Percentiles rank a stretch among this genome's conserved stretches.
Conservation (phyloP, 441 rosid species). For the Jatropha multifida region DNA sequence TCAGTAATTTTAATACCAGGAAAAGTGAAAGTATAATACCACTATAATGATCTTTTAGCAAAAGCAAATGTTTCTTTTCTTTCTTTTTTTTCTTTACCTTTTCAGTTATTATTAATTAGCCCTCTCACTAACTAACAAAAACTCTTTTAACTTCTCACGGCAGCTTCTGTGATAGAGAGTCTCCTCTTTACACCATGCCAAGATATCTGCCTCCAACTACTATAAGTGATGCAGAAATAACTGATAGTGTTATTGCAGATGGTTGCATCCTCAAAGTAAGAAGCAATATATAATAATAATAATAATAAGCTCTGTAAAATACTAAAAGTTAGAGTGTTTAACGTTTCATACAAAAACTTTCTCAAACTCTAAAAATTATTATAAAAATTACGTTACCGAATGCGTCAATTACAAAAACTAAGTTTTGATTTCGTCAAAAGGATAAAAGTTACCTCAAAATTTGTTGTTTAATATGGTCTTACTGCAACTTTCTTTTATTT, state of each 20-base stretch:
- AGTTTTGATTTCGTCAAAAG: too few relatives aligned
- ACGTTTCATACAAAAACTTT: too few relatives aligned
- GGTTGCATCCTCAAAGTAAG: slow-evolving; percentile 82
- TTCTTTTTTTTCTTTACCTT: not conserved
- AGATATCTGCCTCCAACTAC: slow-evolving; percentile 66
- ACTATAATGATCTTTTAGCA: slow-evolving; percentile 3
- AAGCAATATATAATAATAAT: not conserved
- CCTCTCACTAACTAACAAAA: slow-evolving; percentile 6
- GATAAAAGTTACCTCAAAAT: too few relatives aligned
- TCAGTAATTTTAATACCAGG: slow-evolving; percentile 34
- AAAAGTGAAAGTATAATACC: slow-evolving; percentile 12
- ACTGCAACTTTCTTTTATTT: too few relatives aligned
- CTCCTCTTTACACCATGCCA: slow-evolving; percentile 65
- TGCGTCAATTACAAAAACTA: too few relatives aligned
- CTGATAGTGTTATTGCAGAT: slow-evolving; percentile 67
- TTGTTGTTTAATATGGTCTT: too few relatives aligned
- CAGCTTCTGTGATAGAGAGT: slow-evolving; percentile 64
- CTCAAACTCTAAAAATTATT: too few relatives aligned
- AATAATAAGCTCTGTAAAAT: too few relatives aligned
- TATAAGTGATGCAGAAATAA: slow-evolving; percentile 51
- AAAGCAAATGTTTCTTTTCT: not conserved
- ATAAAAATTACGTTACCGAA: too few relatives aligned
- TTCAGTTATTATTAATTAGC: not conserved
- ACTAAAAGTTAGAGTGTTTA: too few relatives aligned
- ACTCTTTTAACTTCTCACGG: slow-evolving; percentile 17